A percentile compares a stretch with the other conserved stretches of the same genome.
Evolutionary conservation across 768 basidiomycete species (phyloP).

Genomic region (Agrocybe praecox): DNA sequence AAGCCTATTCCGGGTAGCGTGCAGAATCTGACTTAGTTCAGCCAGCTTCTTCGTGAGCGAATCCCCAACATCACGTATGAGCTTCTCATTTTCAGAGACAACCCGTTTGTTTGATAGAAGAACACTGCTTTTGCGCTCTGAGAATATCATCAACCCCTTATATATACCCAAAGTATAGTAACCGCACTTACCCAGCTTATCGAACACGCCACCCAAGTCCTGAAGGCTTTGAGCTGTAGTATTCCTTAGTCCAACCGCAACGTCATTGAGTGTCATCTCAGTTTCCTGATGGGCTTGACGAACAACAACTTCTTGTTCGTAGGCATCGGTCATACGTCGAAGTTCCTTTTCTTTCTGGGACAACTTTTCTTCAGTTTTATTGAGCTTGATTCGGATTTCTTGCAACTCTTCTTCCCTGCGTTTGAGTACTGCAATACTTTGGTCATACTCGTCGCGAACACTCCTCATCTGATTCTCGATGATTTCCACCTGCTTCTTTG

Average conservation of each 20-base stretch:
- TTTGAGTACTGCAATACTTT: conserved; percentile 78
- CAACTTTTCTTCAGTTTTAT: conserved; percentile 53
- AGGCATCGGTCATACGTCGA: conserved; percentile 51
- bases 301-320: conserved; percentile 82
- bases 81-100: conserved; percentile 63
- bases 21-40: conserved; percentile 60
- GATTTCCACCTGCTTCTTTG: conserved; percentile 79
- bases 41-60: conserved; percentile 59
- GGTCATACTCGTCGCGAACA: conserved; percentile 89
- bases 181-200: conserved; percentile 74
- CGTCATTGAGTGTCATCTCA: conserved; percentile 68
- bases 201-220: conserved; percentile 73
- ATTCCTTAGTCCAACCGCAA: conserved; percentile 70
- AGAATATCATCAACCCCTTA: conserved; percentile 8
- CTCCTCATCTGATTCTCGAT: conserved; percentile 80
- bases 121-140: conserved; percentile 74
- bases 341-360: conserved; percentile 59
- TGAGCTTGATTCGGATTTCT: conserved; percentile 57
- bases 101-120: conserved; percentile 66
- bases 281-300: conserved; percentile 77
- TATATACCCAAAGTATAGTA: neutral
- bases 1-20: conserved; percentile 54
- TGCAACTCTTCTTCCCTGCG: conserved; percentile 78
- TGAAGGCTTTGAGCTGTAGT: conserved; percentile 67
- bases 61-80: conserved; percentile 55